A percentile compares a stretch with the other conserved stretches of the same genome.
phyloP scores from a whole-genome alignment of 805 yeast genomes.

The Yueomyces sinensis region DNA sequence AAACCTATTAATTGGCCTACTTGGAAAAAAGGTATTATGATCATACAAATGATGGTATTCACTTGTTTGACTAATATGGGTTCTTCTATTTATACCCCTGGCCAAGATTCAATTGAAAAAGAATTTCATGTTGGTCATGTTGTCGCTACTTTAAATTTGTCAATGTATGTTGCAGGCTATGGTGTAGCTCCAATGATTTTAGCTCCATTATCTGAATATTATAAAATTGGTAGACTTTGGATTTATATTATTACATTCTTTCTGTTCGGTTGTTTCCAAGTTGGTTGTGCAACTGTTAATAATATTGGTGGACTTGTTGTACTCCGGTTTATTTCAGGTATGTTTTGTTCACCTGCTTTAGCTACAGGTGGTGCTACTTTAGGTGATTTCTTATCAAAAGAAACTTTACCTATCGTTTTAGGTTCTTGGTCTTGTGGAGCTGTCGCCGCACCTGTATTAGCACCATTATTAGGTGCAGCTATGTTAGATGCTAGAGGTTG shows the following conservation, averaged over 20 bases:
- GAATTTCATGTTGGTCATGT: slow-evolving; percentile 34
- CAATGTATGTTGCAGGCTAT: slow-evolving; percentile 46
- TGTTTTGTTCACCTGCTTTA: slow-evolving; percentile 42
- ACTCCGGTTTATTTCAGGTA: slow-evolving; percentile 40
- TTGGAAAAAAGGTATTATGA: slow-evolving; percentile 26
- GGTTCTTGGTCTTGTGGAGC: slow-evolving; percentile 43
- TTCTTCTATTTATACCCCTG: slow-evolving; percentile 43
- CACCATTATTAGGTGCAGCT: slow-evolving; percentile 44
- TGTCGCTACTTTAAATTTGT: slow-evolving; percentile 37
- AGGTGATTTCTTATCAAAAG: slow-evolving; percentile 33
- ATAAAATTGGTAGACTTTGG: slow-evolving; percentile 38
- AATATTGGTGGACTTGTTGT: slow-evolving; percentile 39
- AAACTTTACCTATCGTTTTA: slow-evolving; percentile 33
- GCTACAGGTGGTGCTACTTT: slow-evolving; percentile 48
- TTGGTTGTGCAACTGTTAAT: slow-evolving; percentile 39
- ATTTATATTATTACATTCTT: slow-evolving; percentile 35
- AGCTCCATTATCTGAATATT: slow-evolving; percentile 46
- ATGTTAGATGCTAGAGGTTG: slow-evolving; percentile 35
- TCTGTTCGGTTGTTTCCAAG: slow-evolving; percentile 37
- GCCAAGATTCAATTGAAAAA: slow-evolving; percentile 29
- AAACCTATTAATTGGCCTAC: slow-evolving; percentile 46
- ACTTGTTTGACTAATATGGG: slow-evolving; percentile 43
- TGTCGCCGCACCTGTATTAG: slow-evolving; percentile 40
- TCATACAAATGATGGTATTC: slow-evolving; percentile 29
- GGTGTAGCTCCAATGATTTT: slow-evolving; percentile 48